phyloP scores from a whole-genome alignment of 352 stramenopile genomes.

The Peronospora belbahrii region DNA sequence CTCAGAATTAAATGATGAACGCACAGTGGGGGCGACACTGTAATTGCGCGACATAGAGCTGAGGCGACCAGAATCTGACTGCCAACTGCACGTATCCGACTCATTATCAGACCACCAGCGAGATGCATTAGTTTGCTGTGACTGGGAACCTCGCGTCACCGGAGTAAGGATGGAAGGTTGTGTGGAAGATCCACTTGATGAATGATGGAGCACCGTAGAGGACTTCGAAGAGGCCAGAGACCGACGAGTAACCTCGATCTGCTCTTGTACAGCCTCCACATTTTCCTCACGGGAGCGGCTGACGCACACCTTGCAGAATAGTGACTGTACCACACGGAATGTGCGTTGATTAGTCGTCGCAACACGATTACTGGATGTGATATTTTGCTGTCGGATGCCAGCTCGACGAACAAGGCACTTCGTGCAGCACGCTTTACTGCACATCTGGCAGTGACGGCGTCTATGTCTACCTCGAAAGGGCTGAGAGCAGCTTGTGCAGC shows the following conservation, averaged over 20 bases:
- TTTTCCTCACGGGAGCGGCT: constrained; percentile 39
- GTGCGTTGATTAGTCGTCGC: constrained; percentile 27
- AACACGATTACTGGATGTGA: constrained; percentile 5
- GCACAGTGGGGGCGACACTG: constrained; percentile 22
- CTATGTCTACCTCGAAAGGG: constrained; percentile 46
- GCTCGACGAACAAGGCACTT: constrained; percentile 61
- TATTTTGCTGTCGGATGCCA: constrained; percentile 25
- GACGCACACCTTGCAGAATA: constrained; percentile 55
- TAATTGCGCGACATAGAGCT: constrained; percentile 28
- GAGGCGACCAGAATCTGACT: constrained; percentile 29
- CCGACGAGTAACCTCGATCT: constrained; percentile 5
- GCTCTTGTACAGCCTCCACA: constrained; percentile 10
- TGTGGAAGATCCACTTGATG: constrained; percentile 19
- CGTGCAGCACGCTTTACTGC: constrained; percentile 63
- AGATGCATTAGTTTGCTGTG: constrained; percentile 6
- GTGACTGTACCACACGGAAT: constrained; percentile 46
- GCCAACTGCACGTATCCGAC: constrained; percentile 32
- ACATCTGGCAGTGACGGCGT: constrained; percentile 66
- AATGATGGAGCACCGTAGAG: constrained; percentile 9
- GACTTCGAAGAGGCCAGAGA: constrained; percentile 18
- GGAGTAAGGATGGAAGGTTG: constrained; percentile 14
- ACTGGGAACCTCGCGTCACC: constrained; percentile 2
- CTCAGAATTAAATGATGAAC: constrained; percentile 28
- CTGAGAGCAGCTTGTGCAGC: constrained; percentile 54
- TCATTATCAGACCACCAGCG: constrained; percentile 35